Conservation (phyloP, 768 basidiomycete genomes). For the Grammothele lineata region DNA sequence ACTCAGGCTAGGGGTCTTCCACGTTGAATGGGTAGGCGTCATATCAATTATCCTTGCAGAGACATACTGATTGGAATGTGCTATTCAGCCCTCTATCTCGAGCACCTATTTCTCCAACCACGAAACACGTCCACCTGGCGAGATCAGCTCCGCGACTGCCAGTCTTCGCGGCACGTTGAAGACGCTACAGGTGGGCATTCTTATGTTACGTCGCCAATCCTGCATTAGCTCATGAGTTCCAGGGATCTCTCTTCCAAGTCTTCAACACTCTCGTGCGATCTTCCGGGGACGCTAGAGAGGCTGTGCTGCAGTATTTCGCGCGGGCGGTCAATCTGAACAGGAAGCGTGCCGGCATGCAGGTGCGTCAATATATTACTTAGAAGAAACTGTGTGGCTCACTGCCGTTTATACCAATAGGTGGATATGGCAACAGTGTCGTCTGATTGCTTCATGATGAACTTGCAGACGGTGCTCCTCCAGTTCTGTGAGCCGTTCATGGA, state of each 20-base stretch:
- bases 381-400: background rate
- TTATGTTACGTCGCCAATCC: no score
- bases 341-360: conserved; percentile 89
- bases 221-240: conserved; percentile 19
- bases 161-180: conserved; percentile 86
- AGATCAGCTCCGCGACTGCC: conserved; percentile 78
- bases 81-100: conserved; percentile 63
- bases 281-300: conserved; percentile 73
- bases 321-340: conserved; percentile 69
- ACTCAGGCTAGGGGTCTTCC: conserved; percentile 79
- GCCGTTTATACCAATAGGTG: no score
- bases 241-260: conserved; percentile 76
- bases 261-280: conserved; percentile 88
- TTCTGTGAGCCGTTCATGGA: conserved; percentile 97
- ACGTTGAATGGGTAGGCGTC: conserved; percentile 77
- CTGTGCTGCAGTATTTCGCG: conserved; percentile 79
- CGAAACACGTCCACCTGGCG: conserved; percentile 64
- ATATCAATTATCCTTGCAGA: background rate
- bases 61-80: conserved; percentile 3
- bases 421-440: conserved; percentile 82
- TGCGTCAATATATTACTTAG: no score
- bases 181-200: conserved; percentile 63
- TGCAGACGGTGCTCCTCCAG: conserved; percentile 75
- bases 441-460: conserved; percentile 91
- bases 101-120: conserved; percentile 83